Evolutionary conservation across 768 basidiomycete species (phyloP).

Genomic region (Erythrobasidium yunnanense): DNA sequence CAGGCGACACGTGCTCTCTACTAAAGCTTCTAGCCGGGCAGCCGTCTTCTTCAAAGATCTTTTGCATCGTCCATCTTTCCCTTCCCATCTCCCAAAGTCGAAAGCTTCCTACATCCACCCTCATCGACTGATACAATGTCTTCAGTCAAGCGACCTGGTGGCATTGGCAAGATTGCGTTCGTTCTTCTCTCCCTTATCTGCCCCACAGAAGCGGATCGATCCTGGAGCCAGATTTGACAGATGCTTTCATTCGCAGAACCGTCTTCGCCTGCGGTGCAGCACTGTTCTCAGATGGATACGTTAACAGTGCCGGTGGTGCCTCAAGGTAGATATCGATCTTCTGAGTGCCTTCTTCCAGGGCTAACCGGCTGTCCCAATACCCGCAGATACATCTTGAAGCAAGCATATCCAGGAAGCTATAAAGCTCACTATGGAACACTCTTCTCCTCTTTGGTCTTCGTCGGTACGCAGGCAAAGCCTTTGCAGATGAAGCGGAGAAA

Average conservation of each 20-base stretch:
- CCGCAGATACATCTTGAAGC: background rate
- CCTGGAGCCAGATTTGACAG: background rate
- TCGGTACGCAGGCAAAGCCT: conserved; percentile 62
- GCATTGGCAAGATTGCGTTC: conserved; percentile 11
- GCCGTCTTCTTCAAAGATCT: no score
- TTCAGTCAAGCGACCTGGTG: background rate
- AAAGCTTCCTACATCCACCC: no score
- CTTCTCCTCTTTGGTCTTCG: conserved; percentile 59
- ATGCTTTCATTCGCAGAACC: background rate
- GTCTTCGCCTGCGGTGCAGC: conserved; percentile 21
- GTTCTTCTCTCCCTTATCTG: background rate
- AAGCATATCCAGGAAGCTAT: background rate
- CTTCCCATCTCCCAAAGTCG: no score
- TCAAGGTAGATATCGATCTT: background rate
- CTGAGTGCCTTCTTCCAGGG: background rate
- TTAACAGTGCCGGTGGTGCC: conserved; percentile 4
- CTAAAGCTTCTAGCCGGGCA: no score
- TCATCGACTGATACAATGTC: no score
- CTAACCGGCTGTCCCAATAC: background rate
- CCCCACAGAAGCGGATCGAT: background rate
- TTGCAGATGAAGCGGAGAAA: no score
- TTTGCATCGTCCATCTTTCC: no score
- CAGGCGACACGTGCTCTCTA: no score
- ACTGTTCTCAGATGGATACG: conserved; percentile 26
- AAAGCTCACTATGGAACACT: conserved; percentile 54